Base-by-base conservation (phyloP, 768 basidiomycete genomes). In the Boletus vinaceobasis region DNA sequence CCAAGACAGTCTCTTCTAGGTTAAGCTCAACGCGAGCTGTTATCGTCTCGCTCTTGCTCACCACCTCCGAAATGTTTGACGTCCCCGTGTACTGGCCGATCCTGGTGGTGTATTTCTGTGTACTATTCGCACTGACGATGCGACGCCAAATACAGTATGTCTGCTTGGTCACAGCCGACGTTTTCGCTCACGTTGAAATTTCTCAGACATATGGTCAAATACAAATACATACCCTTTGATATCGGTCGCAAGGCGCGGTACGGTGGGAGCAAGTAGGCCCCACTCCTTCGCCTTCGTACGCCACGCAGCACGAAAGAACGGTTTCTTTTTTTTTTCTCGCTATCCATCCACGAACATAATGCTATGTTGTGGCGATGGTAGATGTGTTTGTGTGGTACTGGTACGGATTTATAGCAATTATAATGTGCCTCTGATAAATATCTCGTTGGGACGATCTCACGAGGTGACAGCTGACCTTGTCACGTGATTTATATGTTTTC, bases 31-130 rank as follows among this genome's bases (percentile, higher is more conserved):
- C 94, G 7, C 87, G 90, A 43, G 93, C 96, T 11, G 88, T 90
- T 26, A n/a, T 89, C 21, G 68, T 99, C 49, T 88, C 93, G 5
- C 64, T 96, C 39, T 73, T 87, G 50, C 88, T 88, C 70, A 91
- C 97, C 2, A 75, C 87, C 52, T 95, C 91, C 26, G 80, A 88
- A 43, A 75, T 87, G 35, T 96, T 97, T 62, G 95, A 98, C 69
- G 89, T 99, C 21, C 96, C 97, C 7, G 97, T 98, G 23, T 98
- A 97, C 75, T 98, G 97, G 95, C 97, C 97, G 8, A 98, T 99
- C 72, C 84, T 99, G 51, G 86, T 98, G 63, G 78, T 98, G 54
- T 99, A 99, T 77, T 99, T 98, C 79, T 90, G 90, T 72, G 88
- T 94, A 40, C 81, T 98, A 51, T 98, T 98, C 68, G 83, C 90